Conservation (phyloP, 306 rosid species). For the Malus sieversii region DNA sequence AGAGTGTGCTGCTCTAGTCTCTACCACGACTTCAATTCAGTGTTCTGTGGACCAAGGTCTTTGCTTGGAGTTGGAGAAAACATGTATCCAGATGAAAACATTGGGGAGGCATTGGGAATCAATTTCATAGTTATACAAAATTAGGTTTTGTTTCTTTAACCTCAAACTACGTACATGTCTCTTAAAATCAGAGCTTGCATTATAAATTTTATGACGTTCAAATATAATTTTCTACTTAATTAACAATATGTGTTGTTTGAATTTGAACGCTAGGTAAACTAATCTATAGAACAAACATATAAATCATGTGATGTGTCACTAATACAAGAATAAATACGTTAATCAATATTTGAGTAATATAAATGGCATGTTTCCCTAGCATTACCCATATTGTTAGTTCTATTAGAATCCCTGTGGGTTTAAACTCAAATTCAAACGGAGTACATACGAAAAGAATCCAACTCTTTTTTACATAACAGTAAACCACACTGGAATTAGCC, state of each 20-base stretch:
- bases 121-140: neutral
- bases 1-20: neutral
- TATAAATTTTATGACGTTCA: neutral
- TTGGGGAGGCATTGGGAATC: neutral
- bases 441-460: neutral
- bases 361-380: too few relatives aligned
- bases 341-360: too few relatives aligned
- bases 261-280: too few relatives aligned
- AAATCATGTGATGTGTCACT: too few relatives aligned
- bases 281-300: too few relatives aligned
- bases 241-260: neutral
- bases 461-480: neutral
- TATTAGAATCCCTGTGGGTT: neutral
- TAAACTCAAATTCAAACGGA: neutral
- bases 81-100: neutral
- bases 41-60: neutral
- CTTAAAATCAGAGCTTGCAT: neutral
- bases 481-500: neutral
- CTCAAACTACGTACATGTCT: neutral
- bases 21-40: neutral
- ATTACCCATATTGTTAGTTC: too few relatives aligned
- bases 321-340: too few relatives aligned
- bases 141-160: neutral
- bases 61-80: neutral
- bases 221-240: neutral